Percentiles rank a stretch among this genome's conserved stretches.
Conservation (phyloP, 2,329 filamentous ascomycete species). For the Calonectria pseudoreteaudii region DNA sequence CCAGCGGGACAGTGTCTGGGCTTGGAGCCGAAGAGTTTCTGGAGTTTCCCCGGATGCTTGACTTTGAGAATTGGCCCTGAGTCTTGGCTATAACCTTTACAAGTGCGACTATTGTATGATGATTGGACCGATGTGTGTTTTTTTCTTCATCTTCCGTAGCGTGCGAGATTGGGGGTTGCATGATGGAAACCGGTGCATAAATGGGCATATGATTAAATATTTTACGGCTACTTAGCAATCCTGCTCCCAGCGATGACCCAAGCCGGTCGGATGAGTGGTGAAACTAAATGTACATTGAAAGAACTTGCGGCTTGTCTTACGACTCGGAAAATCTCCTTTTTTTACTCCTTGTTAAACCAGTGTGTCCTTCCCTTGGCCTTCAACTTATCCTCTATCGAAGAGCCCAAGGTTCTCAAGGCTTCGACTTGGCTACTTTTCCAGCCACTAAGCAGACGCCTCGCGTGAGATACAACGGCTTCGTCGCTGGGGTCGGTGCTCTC, state of each 20-base stretch:
- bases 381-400: accelerated
- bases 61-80: conserved; percentile 10
- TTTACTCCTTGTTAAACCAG: background rate
- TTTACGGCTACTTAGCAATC: background rate
- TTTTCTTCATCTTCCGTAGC: background rate
- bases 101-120: background rate
- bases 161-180: too few relatives aligned
- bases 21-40: conserved; percentile 6
- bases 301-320: background rate
- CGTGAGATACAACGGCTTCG: background rate
- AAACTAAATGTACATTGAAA: background rate
- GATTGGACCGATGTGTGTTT: background rate
- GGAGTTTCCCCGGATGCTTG: conserved; percentile 11
- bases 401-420: background rate
- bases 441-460: background rate
- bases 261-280: background rate
- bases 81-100: background rate
- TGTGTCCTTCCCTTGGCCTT: background rate
- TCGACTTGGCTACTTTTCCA: background rate
- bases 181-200: background rate
- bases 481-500: background rate
- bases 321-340: background rate
- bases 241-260: background rate
- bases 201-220: background rate
- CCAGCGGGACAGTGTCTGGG: background rate